Base-by-base conservation (phyloP, 495 filamentous ascomycete species). In the Penicillium roqueforti region DNA sequence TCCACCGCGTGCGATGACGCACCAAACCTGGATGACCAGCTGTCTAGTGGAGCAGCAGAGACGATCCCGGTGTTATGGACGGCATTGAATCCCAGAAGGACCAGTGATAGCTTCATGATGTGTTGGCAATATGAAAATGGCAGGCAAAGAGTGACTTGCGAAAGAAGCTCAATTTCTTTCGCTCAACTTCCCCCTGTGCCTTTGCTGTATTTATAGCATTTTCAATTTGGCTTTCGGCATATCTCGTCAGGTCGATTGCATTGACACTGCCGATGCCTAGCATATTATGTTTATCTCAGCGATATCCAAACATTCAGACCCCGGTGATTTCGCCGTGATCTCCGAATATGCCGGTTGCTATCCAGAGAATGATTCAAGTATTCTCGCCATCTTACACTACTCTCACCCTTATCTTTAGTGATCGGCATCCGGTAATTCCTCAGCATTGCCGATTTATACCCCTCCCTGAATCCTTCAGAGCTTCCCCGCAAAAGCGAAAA, bases 1-100 rank as follows among this genome's bases (percentile, higher is more conserved):
- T 58, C 55, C 3, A 50, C 47, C 1, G 59, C 59, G n/a, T 54
- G 46, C 13, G 55, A 8, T 1, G 48, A 51, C 13, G 48, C 37
- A 19, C 11, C 10, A 6, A 23, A 41, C 3, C 29, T 51, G 25
- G 47, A 13, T n/a, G 37, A 32, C 48, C 48, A 41, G 37, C 6
- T 51, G 10, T 40, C 37, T 18, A 32, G 18, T 14, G 37, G 48
- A 16, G 26, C 37, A 20, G 37, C 48, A 32, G 26, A 41, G 34
- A 41, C 37, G 22, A 20, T 39, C 1, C 25, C 10, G 3, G 26
- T 11, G 40, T 39, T 39, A 3, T 50, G 25, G 9, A 14, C 14
- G 1, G 22, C 8, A 16, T 20, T 41, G 1, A 51, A n/a, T 6
- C 37, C 48, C 10, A 51, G 13, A 3, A 51, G 48, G 18, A 16